A percentile compares a stretch with the other conserved stretches of the same genome.
These are phyloP conservation scores for Auriscalpium vulgare DNA, from an alignment of 768 basidiomycete species.

Conservation along the genomic window DNA sequence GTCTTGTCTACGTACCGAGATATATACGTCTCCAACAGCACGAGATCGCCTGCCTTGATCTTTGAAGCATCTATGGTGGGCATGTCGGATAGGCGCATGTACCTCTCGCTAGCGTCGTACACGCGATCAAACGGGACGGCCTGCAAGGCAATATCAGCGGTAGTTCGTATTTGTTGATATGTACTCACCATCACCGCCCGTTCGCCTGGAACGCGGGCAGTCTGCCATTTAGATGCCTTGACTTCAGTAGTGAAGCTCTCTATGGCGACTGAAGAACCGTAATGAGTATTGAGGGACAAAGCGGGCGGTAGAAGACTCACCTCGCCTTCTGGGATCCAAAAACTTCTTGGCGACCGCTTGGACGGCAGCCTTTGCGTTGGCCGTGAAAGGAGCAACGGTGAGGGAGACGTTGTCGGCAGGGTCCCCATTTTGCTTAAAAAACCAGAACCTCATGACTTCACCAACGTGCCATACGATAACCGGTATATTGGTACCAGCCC, in stretches of 20 bases:
- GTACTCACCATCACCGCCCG: neutral
- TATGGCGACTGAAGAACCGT: no score
- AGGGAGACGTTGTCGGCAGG: neutral
- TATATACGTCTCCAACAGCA: neutral
- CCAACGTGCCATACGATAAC: neutral
- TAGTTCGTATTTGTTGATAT: no score
- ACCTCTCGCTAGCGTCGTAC: neutral
- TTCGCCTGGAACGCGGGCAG: neutral
- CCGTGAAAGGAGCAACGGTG: neutral
- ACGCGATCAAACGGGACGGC: neutral
- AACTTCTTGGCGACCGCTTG: neutral
- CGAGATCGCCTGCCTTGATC: neutral
- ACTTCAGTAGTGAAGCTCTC: neutral
- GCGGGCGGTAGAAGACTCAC: no score
- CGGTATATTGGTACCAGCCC: neutral
- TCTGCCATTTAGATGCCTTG: neutral
- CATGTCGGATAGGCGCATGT: neutral
- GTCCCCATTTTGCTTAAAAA: neutral
- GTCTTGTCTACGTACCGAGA: neutral
- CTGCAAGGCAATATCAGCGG: neutral
- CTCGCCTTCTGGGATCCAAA: neutral
- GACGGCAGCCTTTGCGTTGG: neutral
- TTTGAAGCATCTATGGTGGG: neutral
- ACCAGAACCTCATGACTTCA: neutral
- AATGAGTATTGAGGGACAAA: no score